Evolutionary conservation across 1,284 basidiomycete species (phyloP).

Genomic region (Ustilago tritici): DNA sequence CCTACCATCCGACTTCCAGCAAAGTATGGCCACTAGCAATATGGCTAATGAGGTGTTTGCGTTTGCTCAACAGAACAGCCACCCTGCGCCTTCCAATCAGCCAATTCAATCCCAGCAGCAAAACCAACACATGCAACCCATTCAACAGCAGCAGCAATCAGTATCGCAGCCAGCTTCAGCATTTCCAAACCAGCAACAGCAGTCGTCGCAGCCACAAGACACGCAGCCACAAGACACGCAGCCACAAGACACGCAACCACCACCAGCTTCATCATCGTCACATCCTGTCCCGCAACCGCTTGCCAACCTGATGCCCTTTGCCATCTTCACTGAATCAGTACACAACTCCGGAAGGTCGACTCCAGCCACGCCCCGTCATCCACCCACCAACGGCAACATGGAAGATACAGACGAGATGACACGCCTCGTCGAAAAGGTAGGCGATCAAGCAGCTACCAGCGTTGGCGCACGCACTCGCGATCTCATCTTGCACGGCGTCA

Average conservation of each 20-base stretch:
- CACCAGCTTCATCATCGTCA: constrained; percentile 4
- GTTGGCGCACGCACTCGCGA: constrained; percentile 47
- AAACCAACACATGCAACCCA: constrained; percentile 12
- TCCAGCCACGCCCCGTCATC: constrained; percentile 35
- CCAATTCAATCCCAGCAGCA: constrained; percentile 7
- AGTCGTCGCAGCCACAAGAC: constrained; percentile 2
- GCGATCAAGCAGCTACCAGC: constrained; percentile 47
- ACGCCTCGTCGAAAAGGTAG: constrained; percentile 43
- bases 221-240: not conserved
- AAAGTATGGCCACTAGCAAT: constrained; percentile 1
- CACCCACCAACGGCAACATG: constrained; percentile 11
- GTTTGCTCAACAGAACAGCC: constrained; percentile 17
- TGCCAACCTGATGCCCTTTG: constrained; percentile 35
- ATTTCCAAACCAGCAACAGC: constrained; percentile 10
- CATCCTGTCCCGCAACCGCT: constrained; percentile 29
- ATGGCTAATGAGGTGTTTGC: constrained; percentile 23
- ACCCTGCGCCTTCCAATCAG: constrained; percentile 5
- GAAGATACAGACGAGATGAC: constrained; percentile 49
- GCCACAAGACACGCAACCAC: not conserved
- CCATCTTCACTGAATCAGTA: constrained; percentile 40
- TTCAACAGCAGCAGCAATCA: constrained; percentile 5
- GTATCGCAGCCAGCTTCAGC: not conserved
- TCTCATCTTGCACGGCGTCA: constrained; percentile 52
- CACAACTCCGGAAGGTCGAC: constrained; percentile 44
- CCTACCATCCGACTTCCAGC: constrained; percentile 13